phyloP scores from a whole-genome alignment of 1,139 yeast species.

The Yamadazyma kanchanaburiensis region DNA sequence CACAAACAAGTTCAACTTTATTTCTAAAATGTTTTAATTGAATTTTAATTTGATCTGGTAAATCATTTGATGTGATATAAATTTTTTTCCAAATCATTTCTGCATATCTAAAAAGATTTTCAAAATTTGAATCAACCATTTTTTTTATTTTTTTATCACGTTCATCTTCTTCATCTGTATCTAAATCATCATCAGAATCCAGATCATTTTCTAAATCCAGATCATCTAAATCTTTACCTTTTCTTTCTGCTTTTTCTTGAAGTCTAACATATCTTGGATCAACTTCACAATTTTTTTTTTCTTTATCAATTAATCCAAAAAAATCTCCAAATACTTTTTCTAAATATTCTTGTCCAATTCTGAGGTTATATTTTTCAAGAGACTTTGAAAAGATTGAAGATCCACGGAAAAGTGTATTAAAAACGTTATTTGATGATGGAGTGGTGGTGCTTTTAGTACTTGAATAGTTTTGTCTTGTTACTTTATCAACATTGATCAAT shows the following conservation, averaged over 20 bases:
- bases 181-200: constrained; percentile 22
- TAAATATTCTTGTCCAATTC: constrained; percentile 78
- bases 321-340: constrained; percentile 71
- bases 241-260: constrained; percentile 35
- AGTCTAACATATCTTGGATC: constrained; percentile 58
- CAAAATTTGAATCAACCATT: constrained; percentile 49
- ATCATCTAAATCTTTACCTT: constrained; percentile 21
- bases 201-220: constrained; percentile 20
- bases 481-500: constrained; percentile 45
- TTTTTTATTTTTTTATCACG: constrained; percentile 22
- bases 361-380: constrained; percentile 69
- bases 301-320: constrained; percentile 51
- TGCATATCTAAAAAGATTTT: constrained; percentile 52
- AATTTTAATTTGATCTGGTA: constrained; percentile 66
- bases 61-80: constrained; percentile 64
- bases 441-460: constrained; percentile 11
- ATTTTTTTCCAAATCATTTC: constrained; percentile 73
- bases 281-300: constrained; percentile 63
- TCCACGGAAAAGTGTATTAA: constrained; percentile 81
- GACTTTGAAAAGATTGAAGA: constrained; percentile 79
- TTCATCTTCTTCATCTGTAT: constrained; percentile 31
- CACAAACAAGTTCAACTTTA: constrained; percentile 59
- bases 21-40: constrained; percentile 58
- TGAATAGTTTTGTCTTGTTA: constrained; percentile 39
- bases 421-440: constrained; percentile 39